A percentile compares a stretch with the other conserved stretches of the same genome.
Conservation (phyloP, 805 yeast species). For the Metschnikowia bowlesiae region DNA sequence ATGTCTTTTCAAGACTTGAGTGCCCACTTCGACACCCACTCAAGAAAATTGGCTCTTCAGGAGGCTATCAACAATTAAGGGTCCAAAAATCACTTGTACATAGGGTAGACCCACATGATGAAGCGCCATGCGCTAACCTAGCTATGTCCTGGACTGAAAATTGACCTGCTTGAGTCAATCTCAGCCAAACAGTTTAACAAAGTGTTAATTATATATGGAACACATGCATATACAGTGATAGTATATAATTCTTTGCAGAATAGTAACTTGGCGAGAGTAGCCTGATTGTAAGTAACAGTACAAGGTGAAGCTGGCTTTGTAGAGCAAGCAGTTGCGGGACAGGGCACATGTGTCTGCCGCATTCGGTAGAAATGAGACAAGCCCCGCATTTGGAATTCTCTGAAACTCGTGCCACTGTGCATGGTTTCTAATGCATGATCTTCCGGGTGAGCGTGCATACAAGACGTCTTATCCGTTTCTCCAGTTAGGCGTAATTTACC, state of each 20-base stretch:
- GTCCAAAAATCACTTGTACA: conserved; percentile 1
- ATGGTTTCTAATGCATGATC: no score
- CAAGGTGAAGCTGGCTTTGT: background rate
- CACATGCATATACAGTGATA: background rate
- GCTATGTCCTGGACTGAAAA: background rate
- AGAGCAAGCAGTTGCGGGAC: background rate
- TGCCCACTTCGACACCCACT: conserved; percentile 71
- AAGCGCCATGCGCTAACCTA: background rate
- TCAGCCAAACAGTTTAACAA: background rate
- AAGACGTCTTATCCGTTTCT: no score
- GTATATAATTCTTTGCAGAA: background rate
- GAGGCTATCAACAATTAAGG: conserved; percentile 51
- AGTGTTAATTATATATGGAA: background rate
- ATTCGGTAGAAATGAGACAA: background rate
- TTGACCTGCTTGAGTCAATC: background rate
- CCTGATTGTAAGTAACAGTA: no score
- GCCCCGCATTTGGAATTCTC: background rate
- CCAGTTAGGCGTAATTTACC: no score
- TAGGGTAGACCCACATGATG: background rate
- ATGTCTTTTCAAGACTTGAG: conserved; percentile 57
- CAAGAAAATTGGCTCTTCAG: conserved; percentile 69
- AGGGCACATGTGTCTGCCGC: background rate
- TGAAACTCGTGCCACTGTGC: no score
- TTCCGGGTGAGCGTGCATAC: no score
- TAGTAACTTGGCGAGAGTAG: background rate